phyloP scores from a whole-genome alignment of 108 stramenopile species.

The Licmophora abbreviata region DNA sequence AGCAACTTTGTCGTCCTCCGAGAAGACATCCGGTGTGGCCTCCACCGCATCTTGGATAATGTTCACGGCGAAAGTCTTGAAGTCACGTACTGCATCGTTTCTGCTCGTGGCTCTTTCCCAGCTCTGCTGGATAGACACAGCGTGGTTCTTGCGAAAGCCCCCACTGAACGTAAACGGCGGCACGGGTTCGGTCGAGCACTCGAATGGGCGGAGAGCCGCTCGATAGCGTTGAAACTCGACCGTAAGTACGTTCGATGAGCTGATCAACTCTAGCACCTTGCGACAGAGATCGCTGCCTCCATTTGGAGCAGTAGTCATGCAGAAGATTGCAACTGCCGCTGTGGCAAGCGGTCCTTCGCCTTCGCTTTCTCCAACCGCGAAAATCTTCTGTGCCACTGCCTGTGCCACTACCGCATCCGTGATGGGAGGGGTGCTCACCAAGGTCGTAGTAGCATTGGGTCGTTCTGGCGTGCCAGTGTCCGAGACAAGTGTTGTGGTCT shows the following conservation, averaged over 20 bases:
- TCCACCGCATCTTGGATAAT: slow-evolving; percentile 34
- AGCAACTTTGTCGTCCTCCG: slow-evolving; percentile 8
- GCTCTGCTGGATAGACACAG: slow-evolving; percentile 11
- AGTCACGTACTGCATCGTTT: slow-evolving; percentile 30
- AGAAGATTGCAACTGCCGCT: slow-evolving; percentile 39
- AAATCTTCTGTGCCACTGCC: not conserved
- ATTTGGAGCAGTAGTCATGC: slow-evolving; percentile 48
- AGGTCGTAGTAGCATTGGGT: not conserved
- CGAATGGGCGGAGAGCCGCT: slow-evolving; percentile 33
- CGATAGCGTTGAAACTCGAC: slow-evolving; percentile 43
- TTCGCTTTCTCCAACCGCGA: not conserved
- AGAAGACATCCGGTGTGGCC: slow-evolving; percentile 14
- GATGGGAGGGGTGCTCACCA: not conserved
- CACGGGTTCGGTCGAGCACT: slow-evolving; percentile 1
- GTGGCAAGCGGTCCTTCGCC: slow-evolving; percentile 5
- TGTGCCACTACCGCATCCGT: not conserved
- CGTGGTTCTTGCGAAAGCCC: slow-evolving; percentile 8
- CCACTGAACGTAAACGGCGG: slow-evolving; percentile 1
- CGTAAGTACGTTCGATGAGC: slow-evolving; percentile 22
- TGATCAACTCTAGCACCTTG: slow-evolving; percentile 31
- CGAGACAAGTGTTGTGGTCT: not conserved
- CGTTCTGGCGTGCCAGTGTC: not conserved
- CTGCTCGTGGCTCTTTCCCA: slow-evolving; percentile 17
- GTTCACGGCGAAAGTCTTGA: slow-evolving; percentile 50
- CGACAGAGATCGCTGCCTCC: slow-evolving; percentile 13